Evolutionary conservation across 805 yeast genomes (phyloP), one percentile per base, ranked within the genome.

Genomic region (Vanderwaltozyma yarrowii): DNA sequence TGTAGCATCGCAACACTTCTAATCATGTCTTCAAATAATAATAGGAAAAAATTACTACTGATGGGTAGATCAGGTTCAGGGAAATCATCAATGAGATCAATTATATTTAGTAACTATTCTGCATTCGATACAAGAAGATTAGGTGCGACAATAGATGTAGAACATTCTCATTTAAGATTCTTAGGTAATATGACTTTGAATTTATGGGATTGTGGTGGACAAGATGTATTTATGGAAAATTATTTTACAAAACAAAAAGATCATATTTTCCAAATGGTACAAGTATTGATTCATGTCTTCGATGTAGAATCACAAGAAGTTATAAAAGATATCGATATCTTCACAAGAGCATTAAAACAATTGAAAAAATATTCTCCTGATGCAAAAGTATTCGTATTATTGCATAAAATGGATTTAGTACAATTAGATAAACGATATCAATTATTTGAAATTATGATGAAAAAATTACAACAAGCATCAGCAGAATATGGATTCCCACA

Each of bases 121-220:
- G 98, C 98, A 0, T 84, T 89, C 55, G 98, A 92, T 56, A 92
- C 98, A 3, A 71, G 97, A 45, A 70, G 97, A 41, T 63, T 92
- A 12, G 97, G 97, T 2, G 97, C 98, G 10, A 92, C 98, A 0
- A 88, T 92, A 40, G 98, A 92, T 55, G 96, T 92, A n/a, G 98
- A 92, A 56, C 96, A 92, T 56, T 86, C 96, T 2, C 95, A 89
- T 62, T 64, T 92, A 39, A 67, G 97, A 36, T 88, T 92, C 52
- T 66, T 92, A 42, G 96, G 96, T 1, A 88, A 89, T 57, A 86
- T 92, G 94, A 87, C 96, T 1, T 67, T 92, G 33, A 89, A 89
- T 52, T 66, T 92, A 17, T 88, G 97, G 97, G 98, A 92, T 60
- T 92, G 98, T 63, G 98, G 97, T 52, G 95, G 95, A 3, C 98